Conservation (phyloP, 106 monocot genomes). For the Apostasia ramifera region DNA sequence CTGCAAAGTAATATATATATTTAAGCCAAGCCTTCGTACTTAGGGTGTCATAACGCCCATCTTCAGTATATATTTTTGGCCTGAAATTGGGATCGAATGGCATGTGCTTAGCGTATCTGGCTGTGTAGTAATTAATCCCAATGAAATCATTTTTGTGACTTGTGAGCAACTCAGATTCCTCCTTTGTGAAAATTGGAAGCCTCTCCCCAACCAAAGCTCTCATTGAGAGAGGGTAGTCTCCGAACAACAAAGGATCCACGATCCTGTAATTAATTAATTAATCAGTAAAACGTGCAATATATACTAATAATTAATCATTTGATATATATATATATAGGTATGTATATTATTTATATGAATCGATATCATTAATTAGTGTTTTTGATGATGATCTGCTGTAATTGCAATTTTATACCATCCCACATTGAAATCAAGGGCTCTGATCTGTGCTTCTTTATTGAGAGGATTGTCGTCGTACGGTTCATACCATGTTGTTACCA, state of each 20-base stretch:
- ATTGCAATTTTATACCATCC: conserved; percentile 20
- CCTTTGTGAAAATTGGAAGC: neutral
- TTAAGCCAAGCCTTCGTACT: neutral
- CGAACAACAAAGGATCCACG: neutral
- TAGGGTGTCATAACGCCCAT: neutral
- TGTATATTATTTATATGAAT: no score
- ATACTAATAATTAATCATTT: no score
- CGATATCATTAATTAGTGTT: no score
- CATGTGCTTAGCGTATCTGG: neutral
- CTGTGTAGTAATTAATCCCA: neutral
- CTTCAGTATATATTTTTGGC: neutral
- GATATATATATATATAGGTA: no score
- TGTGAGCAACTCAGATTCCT: neutral
- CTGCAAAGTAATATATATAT: no score
- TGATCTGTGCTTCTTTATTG: conserved; percentile 10
- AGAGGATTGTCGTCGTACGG: conserved; percentile 22
- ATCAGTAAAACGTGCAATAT: no score
- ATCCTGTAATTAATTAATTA: neutral
- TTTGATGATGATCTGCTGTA: no score
- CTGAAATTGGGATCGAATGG: neutral
- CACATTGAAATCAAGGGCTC: conserved; percentile 37
- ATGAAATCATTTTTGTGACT: neutral
- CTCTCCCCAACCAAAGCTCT: neutral
- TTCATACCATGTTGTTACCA: conserved; percentile 21
- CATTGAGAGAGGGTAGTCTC: conserved; percentile 3